Evolutionary conservation across 2,329 filamentous ascomycete species (phyloP), one percentile per base, ranked within the genome.

Genomic region (Trichoderma afroharzianum): DNA sequence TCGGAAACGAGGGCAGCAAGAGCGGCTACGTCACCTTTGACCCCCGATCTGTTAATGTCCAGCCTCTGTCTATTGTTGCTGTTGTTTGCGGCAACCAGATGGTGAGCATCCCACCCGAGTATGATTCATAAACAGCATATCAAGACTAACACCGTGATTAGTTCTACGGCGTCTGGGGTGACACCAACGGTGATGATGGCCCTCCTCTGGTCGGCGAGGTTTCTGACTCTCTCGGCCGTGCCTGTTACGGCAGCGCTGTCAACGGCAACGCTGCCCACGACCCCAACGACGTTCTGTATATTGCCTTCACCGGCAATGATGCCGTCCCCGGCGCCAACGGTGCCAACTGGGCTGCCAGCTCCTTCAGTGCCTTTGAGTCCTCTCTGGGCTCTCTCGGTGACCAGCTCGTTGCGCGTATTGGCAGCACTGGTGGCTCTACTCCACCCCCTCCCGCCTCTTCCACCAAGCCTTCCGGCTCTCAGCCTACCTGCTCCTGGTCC

Each of bases 111-210:
- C 1, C 14, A 18, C 8, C 53, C 7, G 15, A 26, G 11, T 39
- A 9, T 14, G 14, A 15, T 7, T 0, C 4, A 3, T 26, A 1
- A 24, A 14, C 3, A 26, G 39, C 26, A 15, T 18, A 2, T 9
- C 9, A 14, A 39, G n/a, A 50, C 71, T 70, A 68, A 73, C 50
- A 33, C 47, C 18, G 33, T 15, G 1, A 9, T 1, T 62, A 85
- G 82, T 81, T 83, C 69, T 89, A 89, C 75, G 87, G 86, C 3
- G 79, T 89, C 59, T 90, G 86, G 87, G 88, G 86, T 15, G 87
- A 90, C 75, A 85, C 83, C 12, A 89, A 90, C 71, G 87, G 86
- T 15, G 85, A 82, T 32, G 82, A 84, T 62, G 81, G 83, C 4
- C 74, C 77, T 14, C 79, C 84, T 6, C 76, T 84, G 39, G 82